Base-by-base conservation (phyloP, 306 rosid species). In the Trifolium dubium region DNA sequence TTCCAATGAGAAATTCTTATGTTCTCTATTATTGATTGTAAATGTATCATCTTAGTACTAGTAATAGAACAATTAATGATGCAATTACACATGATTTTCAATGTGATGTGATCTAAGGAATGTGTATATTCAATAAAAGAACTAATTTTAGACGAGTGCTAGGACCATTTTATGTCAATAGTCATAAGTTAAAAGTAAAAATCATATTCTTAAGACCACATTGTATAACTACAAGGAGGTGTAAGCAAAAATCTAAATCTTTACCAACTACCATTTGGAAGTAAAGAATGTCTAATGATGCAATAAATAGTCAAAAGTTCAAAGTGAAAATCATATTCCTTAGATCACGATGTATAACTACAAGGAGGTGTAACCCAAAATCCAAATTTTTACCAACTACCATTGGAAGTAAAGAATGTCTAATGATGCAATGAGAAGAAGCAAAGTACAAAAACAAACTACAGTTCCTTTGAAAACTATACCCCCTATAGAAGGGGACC, bases 401-500 rank as follows among this genome's bases (percentile, higher is more conserved):
- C 14, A 8, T 53, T 17, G 11, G 12, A 17, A 51, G 58, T 51
- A 51, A 1, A 51, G 12, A 51, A 51, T 18, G 29, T 51, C 58
- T 17, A 51, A 17, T 53, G 60, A 53, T 56, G 35, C 62, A 23
- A 10, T 4, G 34, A 54, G 61, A 56, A 49, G 37, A 29, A 63
- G 30, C 14, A 34, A 63, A 63, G 46, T 63, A 17, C 46, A 61
- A 30, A n/a, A 14, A n/a, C 67, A 61, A 61, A 61, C 66, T 23
- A 55, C 67, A 61, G 10, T 61, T 61, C 3, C 44, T 61, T 61
- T 61, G 67, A 61, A 61, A 15, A 34, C 67, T 61, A 61, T n/a
- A 34, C 23, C 8, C 44, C 28, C 40, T 13, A 14, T 3, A 30
- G 40, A 12, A 61, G 31, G 86, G 85, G 83, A 80, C 86, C 81